Evolutionary conservation across 768 basidiomycete genomes (phyloP), one percentile per base, ranked within the genome.

Genomic region (Mrakia gelida): DNA sequence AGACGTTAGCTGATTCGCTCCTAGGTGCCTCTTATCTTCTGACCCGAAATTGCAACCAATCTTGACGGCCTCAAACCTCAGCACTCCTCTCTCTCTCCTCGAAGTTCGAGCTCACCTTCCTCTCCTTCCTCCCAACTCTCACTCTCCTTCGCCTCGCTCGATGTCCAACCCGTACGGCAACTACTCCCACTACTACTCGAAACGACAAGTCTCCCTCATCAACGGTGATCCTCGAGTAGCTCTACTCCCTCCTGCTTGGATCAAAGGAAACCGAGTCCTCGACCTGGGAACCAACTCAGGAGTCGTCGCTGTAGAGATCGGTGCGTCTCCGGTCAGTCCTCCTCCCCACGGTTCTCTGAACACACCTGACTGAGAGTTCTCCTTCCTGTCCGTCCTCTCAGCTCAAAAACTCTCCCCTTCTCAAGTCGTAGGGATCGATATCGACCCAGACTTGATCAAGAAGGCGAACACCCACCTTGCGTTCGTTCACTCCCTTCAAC

Each of bases 241-340:
- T 0, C 84, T 90, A 26, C 85, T 96, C 1, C 90, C 90, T 0
- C 59, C 83, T 5, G 80, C 83, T 1, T 85, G 91, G 49, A 90
- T 94, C 80, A 38, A 78, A 4, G 87, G 84, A 21, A 88, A 88
- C 77, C 85, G 86, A 68, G 90, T 95, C 3, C 87, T 96, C 16
- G 94, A 96, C 84, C 85, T 95, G 0, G 94, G 94, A 0, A 93
- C 92, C 82, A 96, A 95, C 83, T 90, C 92, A 81, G 94, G 94
- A 11, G 89, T 88, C 87, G 90, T 95, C 52, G 91, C 92, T 0
- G 91, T 91, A 82, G 92, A 95, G 83, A 89, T 95, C n/a, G 93
- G 93, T 91, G 80, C 70, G 86, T 68, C 3, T 7, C 56, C 49
- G 49, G 49, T 52, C 49, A 52, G 49, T 70, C 79, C 49, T 43